Evolutionary conservation across 108 stramenopile species (phyloP).

Genomic region (Cyclotella atomus): DNA sequence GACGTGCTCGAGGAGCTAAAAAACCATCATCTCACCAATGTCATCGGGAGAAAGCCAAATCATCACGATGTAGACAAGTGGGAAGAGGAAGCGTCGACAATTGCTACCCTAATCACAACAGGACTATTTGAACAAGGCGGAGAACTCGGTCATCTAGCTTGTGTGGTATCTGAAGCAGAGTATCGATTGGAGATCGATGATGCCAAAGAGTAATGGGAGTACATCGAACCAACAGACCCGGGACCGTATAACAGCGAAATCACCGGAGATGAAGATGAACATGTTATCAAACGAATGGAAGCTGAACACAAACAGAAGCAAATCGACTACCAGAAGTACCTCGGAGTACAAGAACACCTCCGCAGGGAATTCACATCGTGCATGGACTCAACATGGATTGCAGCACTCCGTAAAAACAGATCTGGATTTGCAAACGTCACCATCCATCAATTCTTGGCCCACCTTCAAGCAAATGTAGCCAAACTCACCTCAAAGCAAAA

Average conservation of each 20-base stretch:
- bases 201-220: neutral
- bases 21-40: neutral
- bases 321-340: neutral
- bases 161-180: neutral
- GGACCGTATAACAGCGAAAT: neutral
- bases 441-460: neutral
- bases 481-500: neutral
- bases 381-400: constrained; percentile 9
- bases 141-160: neutral
- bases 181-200: constrained; percentile 3
- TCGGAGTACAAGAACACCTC: neutral
- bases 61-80: neutral
- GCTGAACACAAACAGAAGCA: neutral
- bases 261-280: constrained; percentile 5
- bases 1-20: neutral
- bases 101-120: neutral
- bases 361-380: neutral
- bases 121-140: neutral
- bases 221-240: neutral
- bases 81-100: neutral
- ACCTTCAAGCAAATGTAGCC: neutral
- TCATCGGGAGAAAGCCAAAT: neutral
- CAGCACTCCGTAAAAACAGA: neutral
- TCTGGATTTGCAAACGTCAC: neutral
- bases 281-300: neutral